These are phyloP conservation scores for Camelina sativa DNA, from an alignment of 345 rosid genomes.

Conservation along the genomic window DNA sequence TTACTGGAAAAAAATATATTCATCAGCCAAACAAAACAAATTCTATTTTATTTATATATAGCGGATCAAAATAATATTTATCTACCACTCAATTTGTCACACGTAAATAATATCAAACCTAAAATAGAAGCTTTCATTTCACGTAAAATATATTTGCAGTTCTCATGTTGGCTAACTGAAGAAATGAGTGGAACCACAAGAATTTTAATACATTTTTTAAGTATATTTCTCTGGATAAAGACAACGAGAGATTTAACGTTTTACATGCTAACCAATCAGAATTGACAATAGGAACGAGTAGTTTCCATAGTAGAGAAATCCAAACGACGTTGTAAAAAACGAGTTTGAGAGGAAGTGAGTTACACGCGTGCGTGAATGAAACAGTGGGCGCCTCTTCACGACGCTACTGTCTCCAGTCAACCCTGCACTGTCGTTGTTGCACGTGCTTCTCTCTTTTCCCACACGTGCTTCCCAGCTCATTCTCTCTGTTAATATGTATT, in stretches of 20 bases:
- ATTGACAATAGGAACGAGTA: no score
- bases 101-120: no score
- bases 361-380: slow-evolving; percentile 35
- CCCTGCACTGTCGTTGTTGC: slow-evolving; percentile 47
- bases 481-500: slow-evolving; percentile 13
- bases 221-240: not conserved
- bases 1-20: no score
- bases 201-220: not conserved
- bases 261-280: not conserved
- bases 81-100: no score
- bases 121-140: no score
- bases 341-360: slow-evolving; percentile 2
- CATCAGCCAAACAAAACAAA: no score
- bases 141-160: not conserved
- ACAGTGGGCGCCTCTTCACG: slow-evolving; percentile 24
- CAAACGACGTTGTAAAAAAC: no score
- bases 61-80: no score
- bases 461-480: slow-evolving; percentile 46
- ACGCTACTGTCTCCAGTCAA: slow-evolving; percentile 43
- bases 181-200: slow-evolving; percentile 27
- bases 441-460: slow-evolving; percentile 38
- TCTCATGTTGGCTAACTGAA: not conserved
- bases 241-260: not conserved
- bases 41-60: no score
- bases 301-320: no score